These are phyloP conservation scores for Kodamaea kaohsiungensis DNA, from an alignment of 805 yeast species.

Conservation along the genomic window DNA sequence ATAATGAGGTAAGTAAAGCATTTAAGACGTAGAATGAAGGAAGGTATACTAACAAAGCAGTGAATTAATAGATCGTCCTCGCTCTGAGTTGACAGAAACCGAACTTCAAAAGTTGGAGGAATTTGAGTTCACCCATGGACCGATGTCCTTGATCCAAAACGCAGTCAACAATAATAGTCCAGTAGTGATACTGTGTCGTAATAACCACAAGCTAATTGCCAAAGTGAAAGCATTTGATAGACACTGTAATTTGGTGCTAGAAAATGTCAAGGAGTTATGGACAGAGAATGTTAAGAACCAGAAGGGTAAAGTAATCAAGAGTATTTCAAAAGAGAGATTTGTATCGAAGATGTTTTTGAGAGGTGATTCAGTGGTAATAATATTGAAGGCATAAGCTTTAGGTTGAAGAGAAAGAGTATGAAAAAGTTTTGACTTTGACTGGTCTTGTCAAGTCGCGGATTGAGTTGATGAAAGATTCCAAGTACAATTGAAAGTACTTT, in stretches of 20 bases:
- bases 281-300: conserved; percentile 59
- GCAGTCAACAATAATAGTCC: conserved; percentile 76
- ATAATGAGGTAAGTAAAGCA: conserved; percentile 15
- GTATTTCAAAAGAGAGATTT: conserved; percentile 67
- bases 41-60: conserved; percentile 40
- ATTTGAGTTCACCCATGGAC: conserved; percentile 87
- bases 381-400: conserved; percentile 47
- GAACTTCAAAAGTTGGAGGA: conserved; percentile 85
- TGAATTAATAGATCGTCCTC: conserved; percentile 70
- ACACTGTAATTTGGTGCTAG: conserved; percentile 91
- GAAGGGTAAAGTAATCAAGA: conserved; percentile 71
- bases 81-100: conserved; percentile 73
- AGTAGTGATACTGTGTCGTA: conserved; percentile 85
- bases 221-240: conserved; percentile 93
- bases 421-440: neutral
- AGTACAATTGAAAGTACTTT: neutral
- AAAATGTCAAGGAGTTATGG: conserved; percentile 89
- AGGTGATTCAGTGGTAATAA: conserved; percentile 92
- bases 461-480: neutral
- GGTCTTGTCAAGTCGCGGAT: neutral
- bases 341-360: conserved; percentile 87
- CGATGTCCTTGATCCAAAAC: conserved; percentile 82
- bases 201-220: conserved; percentile 88
- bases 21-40: neutral
- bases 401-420: neutral